These are phyloP conservation scores for Penicillium desertorum DNA, from an alignment of 495 filamentous ascomycete species.

Conservation along the genomic window DNA sequence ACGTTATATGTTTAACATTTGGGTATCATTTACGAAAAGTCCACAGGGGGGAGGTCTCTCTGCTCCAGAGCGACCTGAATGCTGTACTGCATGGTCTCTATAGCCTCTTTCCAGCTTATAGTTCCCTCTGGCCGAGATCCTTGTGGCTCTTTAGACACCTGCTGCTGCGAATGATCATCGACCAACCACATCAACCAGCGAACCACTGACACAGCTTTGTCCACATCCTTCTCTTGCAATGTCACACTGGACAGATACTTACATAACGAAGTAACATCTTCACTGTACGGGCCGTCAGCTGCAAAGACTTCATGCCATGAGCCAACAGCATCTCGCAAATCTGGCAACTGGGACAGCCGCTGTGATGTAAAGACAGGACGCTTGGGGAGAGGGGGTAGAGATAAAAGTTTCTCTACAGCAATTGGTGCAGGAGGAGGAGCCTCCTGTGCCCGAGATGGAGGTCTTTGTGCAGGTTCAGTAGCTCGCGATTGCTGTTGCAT, in stretches of 20 bases:
- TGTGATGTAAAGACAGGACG: conserved; percentile 66
- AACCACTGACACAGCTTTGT: conserved; percentile 65
- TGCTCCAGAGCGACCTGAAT: conserved; percentile 60
- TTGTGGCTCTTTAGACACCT: conserved; percentile 5
- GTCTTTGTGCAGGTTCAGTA: conserved; percentile 21
- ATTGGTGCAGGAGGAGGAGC: neutral
- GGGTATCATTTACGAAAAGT: conserved; percentile 39
- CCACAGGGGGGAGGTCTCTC: conserved; percentile 64
- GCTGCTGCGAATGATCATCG: conserved; percentile 42
- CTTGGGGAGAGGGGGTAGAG: conserved; percentile 51
- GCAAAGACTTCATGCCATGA: conserved; percentile 67
- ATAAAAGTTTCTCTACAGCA: conserved; percentile 37
- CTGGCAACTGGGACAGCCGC: conserved; percentile 52
- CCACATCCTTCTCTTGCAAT: conserved; percentile 69
- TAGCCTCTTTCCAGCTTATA: conserved; percentile 50
- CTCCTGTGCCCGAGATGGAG: conserved; percentile 21
- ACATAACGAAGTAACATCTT: conserved; percentile 71
- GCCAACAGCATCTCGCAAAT: conserved; percentile 60
- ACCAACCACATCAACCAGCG: conserved; percentile 74
- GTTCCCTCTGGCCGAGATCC: conserved; percentile 16
- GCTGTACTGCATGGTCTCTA: conserved; percentile 54
- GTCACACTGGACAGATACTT: conserved; percentile 69
- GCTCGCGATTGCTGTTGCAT: conserved; percentile 47
- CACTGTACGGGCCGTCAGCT: conserved; percentile 67
- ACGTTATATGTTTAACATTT: neutral